Evolutionary conservation across 2,329 filamentous ascomycete genomes (phyloP).

Genomic region (Annulohypoxylon truncatum): DNA sequence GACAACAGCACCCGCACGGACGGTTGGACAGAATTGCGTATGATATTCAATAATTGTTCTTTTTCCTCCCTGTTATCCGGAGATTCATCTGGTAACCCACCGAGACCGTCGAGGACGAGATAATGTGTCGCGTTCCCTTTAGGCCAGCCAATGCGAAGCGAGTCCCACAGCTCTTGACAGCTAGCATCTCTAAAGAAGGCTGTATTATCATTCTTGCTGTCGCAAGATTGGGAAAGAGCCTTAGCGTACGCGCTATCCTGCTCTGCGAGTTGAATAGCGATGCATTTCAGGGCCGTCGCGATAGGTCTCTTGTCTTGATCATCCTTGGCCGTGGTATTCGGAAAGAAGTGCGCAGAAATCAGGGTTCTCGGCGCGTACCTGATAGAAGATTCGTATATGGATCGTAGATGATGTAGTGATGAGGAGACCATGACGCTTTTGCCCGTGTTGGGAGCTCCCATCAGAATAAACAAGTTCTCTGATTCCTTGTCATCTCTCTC

Average conservation of each 20-base stretch:
- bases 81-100: slow-evolving; percentile 2
- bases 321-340: slow-evolving; percentile 9
- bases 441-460: slow-evolving; percentile 18
- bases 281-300: slow-evolving; percentile 19
- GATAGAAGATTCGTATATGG: slow-evolving; percentile 6
- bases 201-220: slow-evolving; percentile 3
- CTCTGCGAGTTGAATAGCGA: slow-evolving; percentile 20
- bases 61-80: slow-evolving; percentile 1
- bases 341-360: slow-evolving; percentile 19
- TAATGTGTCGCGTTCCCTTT: slow-evolving; percentile 10
- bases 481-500: slow-evolving; percentile 3
- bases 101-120: slow-evolving; percentile 19
- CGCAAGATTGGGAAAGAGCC: slow-evolving; percentile 12
- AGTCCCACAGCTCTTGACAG: slow-evolving; percentile 23
- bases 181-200: slow-evolving; percentile 24
- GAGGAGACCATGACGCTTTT: slow-evolving; percentile 18
- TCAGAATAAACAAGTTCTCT: slow-evolving; percentile 10
- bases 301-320: slow-evolving; percentile 18
- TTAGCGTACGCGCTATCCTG: slow-evolving; percentile 22
- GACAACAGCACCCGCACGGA: slow-evolving; percentile 19
- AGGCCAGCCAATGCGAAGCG: slow-evolving; percentile 15
- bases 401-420: slow-evolving; percentile 15
- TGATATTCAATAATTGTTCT: slow-evolving; percentile 7
- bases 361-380: slow-evolving; percentile 7
- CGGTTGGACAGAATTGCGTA: neutral